Conservation (phyloP, 2,329 filamentous ascomycete species). For the Penicillium corylophilum region DNA sequence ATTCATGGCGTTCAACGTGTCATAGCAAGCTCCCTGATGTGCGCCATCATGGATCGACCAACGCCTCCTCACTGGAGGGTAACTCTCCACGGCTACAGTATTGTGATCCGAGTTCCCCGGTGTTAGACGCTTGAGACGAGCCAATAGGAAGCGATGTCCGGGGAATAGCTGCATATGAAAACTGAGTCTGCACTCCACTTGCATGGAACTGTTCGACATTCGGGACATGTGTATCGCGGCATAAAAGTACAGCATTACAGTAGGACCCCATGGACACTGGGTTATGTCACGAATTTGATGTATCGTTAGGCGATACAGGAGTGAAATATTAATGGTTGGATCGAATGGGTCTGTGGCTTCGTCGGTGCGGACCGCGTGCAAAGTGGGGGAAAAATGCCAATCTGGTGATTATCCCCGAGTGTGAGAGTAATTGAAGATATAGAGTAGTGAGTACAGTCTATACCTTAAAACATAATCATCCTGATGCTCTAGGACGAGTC, state of each 20-base stretch:
- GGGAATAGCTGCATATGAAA: not conserved
- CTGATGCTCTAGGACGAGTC: not conserved
- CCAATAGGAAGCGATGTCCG: not conserved
- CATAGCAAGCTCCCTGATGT: not conserved
- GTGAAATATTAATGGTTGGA: not conserved
- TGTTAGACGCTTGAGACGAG: not conserved
- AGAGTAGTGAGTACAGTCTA: not conserved
- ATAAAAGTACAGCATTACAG: not conserved
- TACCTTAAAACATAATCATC: not conserved
- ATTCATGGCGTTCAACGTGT: not conserved
- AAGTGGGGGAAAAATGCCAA: constrained; percentile 1
- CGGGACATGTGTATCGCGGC: not conserved
- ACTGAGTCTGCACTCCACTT: not conserved
- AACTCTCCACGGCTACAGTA: too few relatives aligned
- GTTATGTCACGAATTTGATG: not conserved
- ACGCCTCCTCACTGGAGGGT: not conserved
- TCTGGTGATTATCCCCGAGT: not conserved
- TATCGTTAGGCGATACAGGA: not conserved
- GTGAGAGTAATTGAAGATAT: not conserved
- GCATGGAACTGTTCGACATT: not conserved
- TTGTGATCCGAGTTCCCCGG: constrained; percentile 6
- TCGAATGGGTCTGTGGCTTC: not conserved
- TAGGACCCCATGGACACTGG: not conserved
- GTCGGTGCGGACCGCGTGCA: constrained; percentile 4
- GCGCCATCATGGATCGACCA: not conserved